A percentile compares a stretch with the other conserved stretches of the same genome.
Evolutionary conservation across 2,329 filamentous ascomycete genomes (phyloP).

Genomic region (Penicillium sclerotigenum): DNA sequence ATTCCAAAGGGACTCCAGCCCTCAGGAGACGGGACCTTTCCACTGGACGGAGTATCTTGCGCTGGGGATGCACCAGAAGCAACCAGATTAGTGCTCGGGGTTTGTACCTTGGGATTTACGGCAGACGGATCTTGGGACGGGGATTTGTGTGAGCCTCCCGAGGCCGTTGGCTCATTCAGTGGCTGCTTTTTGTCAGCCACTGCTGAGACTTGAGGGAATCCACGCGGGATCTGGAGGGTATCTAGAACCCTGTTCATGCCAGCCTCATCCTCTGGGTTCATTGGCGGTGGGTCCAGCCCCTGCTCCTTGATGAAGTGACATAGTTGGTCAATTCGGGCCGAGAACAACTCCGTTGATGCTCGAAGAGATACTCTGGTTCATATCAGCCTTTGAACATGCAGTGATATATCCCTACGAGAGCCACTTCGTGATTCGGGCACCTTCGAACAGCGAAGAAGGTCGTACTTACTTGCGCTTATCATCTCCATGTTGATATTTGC

Average conservation of each 20-base stretch:
- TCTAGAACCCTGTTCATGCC: constrained; percentile 40
- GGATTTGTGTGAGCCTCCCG: constrained; percentile 4
- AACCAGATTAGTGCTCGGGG: neutral
- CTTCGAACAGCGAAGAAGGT: neutral
- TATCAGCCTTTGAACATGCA: constrained; percentile 8
- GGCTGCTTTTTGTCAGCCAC: neutral
- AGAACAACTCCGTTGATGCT: constrained; percentile 38
- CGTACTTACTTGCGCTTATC: constrained; percentile 41
- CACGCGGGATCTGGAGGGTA: constrained; percentile 35
- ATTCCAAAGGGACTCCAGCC: constrained; percentile 25
- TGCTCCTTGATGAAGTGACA: constrained; percentile 43
- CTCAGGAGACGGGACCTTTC: constrained; percentile 10
- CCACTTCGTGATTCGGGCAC: neutral
- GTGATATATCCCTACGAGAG: neutral
- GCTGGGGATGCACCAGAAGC: constrained; percentile 9
- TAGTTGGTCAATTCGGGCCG: constrained; percentile 38
- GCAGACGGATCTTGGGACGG: constrained; percentile 14
- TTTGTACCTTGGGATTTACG: constrained; percentile 13
- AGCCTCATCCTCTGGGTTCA: constrained; percentile 39
- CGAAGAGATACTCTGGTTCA: constrained; percentile 35
- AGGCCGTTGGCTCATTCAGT: neutral
- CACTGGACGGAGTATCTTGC: constrained; percentile 13
- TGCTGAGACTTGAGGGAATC: constrained; percentile 14
- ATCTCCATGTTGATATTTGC: constrained; percentile 41
- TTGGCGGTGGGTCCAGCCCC: constrained; percentile 39